These are phyloP conservation scores for Coemansia aciculifera DNA, from an alignment of 192 early-diverging fungal genomes.

Conservation along the genomic window DNA sequence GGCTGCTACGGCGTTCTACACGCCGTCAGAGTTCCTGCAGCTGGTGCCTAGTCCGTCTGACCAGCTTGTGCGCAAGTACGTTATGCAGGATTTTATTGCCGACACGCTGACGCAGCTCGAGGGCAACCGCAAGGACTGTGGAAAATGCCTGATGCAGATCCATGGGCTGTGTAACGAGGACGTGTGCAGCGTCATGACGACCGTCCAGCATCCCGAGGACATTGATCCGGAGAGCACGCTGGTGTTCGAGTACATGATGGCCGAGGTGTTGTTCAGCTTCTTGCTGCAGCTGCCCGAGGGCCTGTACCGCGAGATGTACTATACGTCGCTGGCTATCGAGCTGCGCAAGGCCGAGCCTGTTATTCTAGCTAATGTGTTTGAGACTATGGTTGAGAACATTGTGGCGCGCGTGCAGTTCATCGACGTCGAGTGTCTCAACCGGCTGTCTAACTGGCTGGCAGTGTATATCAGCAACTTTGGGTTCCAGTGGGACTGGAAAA, in stretches of 20 bases:
- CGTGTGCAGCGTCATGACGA: conserved; percentile 49
- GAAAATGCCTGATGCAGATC: conserved; percentile 71
- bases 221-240: conserved; percentile 41
- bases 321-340: conserved; percentile 54
- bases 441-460: conserved; percentile 86
- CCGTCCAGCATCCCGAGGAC: conserved; percentile 34
- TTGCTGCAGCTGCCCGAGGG: conserved; percentile 62
- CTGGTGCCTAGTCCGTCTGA: conserved; percentile 44
- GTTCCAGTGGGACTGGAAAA: conserved; percentile 85
- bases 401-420: conserved; percentile 22
- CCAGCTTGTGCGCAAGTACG: conserved; percentile 39
- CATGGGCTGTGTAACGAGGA: conserved; percentile 57
- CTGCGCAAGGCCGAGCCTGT: conserved; percentile 56
- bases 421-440: conserved; percentile 82
- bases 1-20: conserved; percentile 18
- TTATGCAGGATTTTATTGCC: conserved; percentile 76
- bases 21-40: conserved; percentile 42
- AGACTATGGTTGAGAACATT: conserved; percentile 32
- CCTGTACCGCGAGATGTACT: conserved; percentile 52
- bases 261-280: conserved; percentile 61
- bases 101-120: conserved; percentile 85
- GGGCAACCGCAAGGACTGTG: conserved; percentile 91
- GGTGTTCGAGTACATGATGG: conserved; percentile 58
- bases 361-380: conserved; percentile 36
- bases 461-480: conserved; percentile 93